Conservation (phyloP, 129 eudicot genomes). For the Chrysanthemum makinoi region DNA sequence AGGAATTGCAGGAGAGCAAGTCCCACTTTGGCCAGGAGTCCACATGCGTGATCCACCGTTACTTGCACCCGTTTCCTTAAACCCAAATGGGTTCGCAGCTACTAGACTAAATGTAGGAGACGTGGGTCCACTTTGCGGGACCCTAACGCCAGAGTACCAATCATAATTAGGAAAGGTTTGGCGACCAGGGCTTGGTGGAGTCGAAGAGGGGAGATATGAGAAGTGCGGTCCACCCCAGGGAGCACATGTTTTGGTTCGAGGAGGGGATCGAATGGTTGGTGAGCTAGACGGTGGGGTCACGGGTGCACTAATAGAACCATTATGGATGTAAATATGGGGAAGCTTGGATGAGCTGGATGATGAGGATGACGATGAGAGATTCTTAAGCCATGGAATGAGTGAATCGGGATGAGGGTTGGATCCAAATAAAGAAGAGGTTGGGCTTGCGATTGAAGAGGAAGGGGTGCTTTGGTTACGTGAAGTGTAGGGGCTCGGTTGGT, state of each 20-base stretch:
- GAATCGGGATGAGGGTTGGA: constrained; percentile 49
- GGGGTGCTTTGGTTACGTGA: constrained; percentile 60
- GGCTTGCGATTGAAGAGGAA: constrained; percentile 66
- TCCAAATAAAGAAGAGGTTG: constrained; percentile 55
- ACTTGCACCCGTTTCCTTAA: constrained; percentile 32
- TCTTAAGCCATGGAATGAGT: constrained; percentile 78
- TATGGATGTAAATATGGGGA: constrained; percentile 44
- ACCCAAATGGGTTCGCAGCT: constrained; percentile 64
- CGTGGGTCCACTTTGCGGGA: constrained; percentile 43
- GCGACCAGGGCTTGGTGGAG: constrained; percentile 76
- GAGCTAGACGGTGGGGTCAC: constrained; percentile 86
- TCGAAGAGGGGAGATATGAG: constrained; percentile 54
- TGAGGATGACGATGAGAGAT: constrained; percentile 64
- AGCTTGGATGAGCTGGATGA: constrained; percentile 55
- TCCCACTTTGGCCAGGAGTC: constrained; percentile 84
- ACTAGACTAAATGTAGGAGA: constrained; percentile 83
- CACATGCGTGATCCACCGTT: constrained; percentile 69
- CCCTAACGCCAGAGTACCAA: constrained; percentile 42
- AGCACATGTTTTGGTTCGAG: constrained; percentile 41
- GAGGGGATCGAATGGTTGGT: constrained; percentile 59
- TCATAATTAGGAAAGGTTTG: constrained; percentile 46
- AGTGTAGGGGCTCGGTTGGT: constrained; percentile 62
- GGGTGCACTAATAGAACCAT: constrained; percentile 85
- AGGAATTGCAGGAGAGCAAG: constrained; percentile 79
- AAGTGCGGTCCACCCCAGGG: constrained; percentile 51